A percentile compares a stretch with the other conserved stretches of the same genome.
These are phyloP conservation scores for Epichloe scottii DNA, from an alignment of 2,329 filamentous ascomycete species.

Conservation along the genomic window DNA sequence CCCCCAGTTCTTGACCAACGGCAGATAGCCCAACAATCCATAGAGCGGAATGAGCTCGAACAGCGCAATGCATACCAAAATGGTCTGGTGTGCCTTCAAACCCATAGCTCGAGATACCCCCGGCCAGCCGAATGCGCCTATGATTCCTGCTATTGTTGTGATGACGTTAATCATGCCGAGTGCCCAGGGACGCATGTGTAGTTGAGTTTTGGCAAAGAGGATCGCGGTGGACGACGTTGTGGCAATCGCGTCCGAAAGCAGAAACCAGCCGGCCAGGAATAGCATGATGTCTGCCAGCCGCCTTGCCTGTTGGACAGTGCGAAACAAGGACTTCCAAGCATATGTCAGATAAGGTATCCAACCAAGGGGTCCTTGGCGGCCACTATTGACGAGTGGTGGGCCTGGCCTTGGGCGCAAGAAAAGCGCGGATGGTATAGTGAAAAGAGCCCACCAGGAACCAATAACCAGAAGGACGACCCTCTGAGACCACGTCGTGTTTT, in stretches of 20 bases:
- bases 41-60: constrained; percentile 93
- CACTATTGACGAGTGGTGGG: constrained; percentile 51
- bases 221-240: constrained; percentile 92
- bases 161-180: constrained; percentile 91
- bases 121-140: constrained; percentile 85
- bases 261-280: constrained; percentile 83
- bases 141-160: constrained; percentile 68
- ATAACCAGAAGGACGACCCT: constrained; percentile 78
- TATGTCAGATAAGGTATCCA: constrained; percentile 65
- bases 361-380: constrained; percentile 22
- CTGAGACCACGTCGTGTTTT: constrained; percentile 73
- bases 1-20: constrained; percentile 59
- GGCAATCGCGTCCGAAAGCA: constrained; percentile 86
- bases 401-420: constrained; percentile 85
- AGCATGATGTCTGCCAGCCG: constrained; percentile 60
- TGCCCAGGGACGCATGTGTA: constrained; percentile 80
- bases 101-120: constrained; percentile 58
- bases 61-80: constrained; percentile 77
- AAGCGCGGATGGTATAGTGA: constrained; percentile 76
- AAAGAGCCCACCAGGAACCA: constrained; percentile 84
- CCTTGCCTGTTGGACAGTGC: constrained; percentile 64
- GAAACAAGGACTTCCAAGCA: constrained; percentile 77
- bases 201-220: constrained; percentile 84
- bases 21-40: constrained; percentile 76
- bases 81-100: constrained; percentile 72